Evolutionary conservation across 2,329 filamentous ascomycete species (phyloP).

Genomic region (Boeremia exigua): DNA sequence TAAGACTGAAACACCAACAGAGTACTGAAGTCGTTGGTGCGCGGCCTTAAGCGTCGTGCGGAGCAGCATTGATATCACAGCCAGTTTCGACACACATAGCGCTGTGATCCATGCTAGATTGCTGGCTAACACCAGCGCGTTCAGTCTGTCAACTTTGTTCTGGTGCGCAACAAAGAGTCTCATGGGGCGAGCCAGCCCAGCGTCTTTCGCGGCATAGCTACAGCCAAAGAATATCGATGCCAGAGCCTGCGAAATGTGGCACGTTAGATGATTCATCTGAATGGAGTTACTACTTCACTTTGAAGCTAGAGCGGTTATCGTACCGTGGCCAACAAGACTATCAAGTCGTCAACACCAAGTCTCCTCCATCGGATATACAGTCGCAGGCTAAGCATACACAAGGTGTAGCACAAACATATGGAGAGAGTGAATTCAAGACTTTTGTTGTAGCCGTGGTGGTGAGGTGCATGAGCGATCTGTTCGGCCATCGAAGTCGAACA

Average conservation of each 20-base stretch:
- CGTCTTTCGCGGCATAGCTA: slow-evolving; percentile 4
- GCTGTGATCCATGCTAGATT: slow-evolving; percentile 25
- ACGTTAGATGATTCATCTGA: not conserved
- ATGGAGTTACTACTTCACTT: not conserved
- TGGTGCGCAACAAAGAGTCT: not conserved
- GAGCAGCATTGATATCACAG: slow-evolving; percentile 18
- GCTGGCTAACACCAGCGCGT: slow-evolving; percentile 3
- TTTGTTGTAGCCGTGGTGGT: slow-evolving; percentile 9
- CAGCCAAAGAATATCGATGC: slow-evolving; percentile 17
- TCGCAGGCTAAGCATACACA: slow-evolving; percentile 17
- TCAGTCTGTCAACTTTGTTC: slow-evolving; percentile 1
- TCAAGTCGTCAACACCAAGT: slow-evolving; percentile 12
- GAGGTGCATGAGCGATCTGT: not conserved
- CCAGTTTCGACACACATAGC: slow-evolving; percentile 21
- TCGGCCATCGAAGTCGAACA: not conserved
- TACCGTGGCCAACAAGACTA: slow-evolving; percentile 15
- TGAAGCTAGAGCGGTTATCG: not conserved
- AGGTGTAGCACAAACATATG: slow-evolving; percentile 20
- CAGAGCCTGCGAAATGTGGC: slow-evolving; percentile 2
- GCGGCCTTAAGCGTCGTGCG: slow-evolving; percentile 16
- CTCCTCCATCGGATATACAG: slow-evolving; percentile 16
- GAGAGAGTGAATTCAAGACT: slow-evolving; percentile 14
- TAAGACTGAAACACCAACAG: slow-evolving; percentile 7
- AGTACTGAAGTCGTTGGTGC: slow-evolving; percentile 18
- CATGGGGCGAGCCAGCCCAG: slow-evolving; percentile 11